Conservation (phyloP, 768 basidiomycete species). For the Psilocybe cyanescens region DNA sequence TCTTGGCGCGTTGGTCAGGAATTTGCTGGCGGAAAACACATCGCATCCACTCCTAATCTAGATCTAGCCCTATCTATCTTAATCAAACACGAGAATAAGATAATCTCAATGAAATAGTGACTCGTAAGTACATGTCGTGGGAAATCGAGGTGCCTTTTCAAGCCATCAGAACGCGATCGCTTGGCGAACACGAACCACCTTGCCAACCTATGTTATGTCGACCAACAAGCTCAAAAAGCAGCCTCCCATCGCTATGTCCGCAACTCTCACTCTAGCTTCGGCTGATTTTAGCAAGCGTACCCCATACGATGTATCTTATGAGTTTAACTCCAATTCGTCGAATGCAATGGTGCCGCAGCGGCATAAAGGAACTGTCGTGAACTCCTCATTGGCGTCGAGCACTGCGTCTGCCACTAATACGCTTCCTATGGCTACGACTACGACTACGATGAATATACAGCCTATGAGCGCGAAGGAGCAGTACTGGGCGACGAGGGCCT, state of each 20-base stretch:
- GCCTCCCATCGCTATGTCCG: conserved; percentile 9
- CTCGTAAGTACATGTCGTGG: too few species aligned
- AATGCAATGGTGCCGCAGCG: background rate
- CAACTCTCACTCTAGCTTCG: conserved; percentile 11
- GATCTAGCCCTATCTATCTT: too few species aligned
- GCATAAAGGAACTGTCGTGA: background rate
- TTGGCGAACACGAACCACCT: background rate
- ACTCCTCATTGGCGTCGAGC: background rate
- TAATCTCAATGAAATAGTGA: too few species aligned
- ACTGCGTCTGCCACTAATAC: background rate
- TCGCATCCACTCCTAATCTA: too few species aligned
- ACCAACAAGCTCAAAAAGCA: conserved; percentile 11
- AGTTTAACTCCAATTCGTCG: background rate
- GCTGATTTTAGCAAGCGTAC: background rate
- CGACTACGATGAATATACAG: conserved; percentile 3
- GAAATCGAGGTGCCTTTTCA: too few species aligned
- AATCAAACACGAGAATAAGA: too few species aligned
- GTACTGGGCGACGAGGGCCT: conserved; percentile 72
- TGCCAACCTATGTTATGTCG: background rate
- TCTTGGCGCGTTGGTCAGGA: too few species aligned
- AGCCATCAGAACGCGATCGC: too few species aligned
- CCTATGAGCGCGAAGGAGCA: conserved; percentile 43
- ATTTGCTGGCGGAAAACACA: too few species aligned
- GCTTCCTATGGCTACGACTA: background rate
- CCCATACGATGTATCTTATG: background rate